Evolutionary conservation across 2,329 filamentous ascomycete genomes (phyloP), one percentile per base, ranked within the genome.

Genomic region (Lojkania enalia): DNA sequence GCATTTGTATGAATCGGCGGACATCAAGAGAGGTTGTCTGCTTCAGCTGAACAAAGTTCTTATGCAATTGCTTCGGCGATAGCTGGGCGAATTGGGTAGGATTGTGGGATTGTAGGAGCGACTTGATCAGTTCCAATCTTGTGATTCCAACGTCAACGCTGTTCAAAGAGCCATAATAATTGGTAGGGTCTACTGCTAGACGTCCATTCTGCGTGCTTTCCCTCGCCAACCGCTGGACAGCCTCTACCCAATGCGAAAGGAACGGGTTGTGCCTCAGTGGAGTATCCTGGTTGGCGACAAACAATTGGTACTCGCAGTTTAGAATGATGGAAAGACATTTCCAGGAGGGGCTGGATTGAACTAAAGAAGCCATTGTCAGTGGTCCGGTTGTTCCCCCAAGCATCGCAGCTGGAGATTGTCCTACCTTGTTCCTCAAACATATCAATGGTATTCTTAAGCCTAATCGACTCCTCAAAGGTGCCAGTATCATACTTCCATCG

Each of bases 221-320:
- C 7, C 14, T 16, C 6, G 11, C 30, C 9, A 60, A 49, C 4
- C 55, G 43, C 42, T 61, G 54, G 3, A 70, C 42, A 1, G 63
- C 58, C 49, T 71, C 67, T 30, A 73, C 63, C 70, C 70, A 73
- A 38, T 72, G 68, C 3, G 62, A 58, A 15, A 73, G 55, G 46
- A 70, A 72, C 1, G 70, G 70, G 30, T 72, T 71, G 33, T 60
- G 46, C 20, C 57, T 51, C 5, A 72, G 52, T 13, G 61, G 55
- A 2, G 57, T 68, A 3, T 42, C 36, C 23, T 58, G 49, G 30
- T 67, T 64, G 47, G 67, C 40, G 12, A 44, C 44, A 58, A 60
- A 71, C 15, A 72, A 61, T 20, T 55, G 55, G 44, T 66, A 67
- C 49, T 71, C 68, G 62, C 63, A 64, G 32, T 67, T 66, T 11